Base-by-base conservation (phyloP, 2,329 filamentous ascomycete genomes). In the Kalmusia sp. region DNA sequence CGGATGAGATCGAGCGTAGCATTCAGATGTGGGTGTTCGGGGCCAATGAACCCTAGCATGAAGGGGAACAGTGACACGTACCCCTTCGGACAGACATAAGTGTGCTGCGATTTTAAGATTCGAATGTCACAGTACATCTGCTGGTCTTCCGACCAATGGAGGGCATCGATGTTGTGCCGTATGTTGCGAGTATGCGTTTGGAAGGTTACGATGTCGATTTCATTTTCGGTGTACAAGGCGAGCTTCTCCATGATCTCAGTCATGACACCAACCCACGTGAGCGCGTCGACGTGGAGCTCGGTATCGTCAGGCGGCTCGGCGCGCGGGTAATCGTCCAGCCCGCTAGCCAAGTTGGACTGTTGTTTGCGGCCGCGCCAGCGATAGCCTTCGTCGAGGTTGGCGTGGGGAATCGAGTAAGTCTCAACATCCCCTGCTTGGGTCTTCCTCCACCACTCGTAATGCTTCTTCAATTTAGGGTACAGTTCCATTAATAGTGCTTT, bases 191-290 rank as follows among this genome's bases (percentile, higher is more conserved):
- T 82, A 49, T 88, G 88, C 51, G 83, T 84, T 45, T 79, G 81
- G 66, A 92, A 91, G 62, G 89, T 85, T 24, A 83, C 80, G 1
- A 83, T 86, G 60, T 97, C 92, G 34, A 93, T 90, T 0, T 77
- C 76, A 58, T 89, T 82, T 39, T 84, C 86, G n/a, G 96, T 82
- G 17, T 85, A 84, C 41, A 85, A 80, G 1, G 92, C 90, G 59
- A 96, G 88, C 62, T 88, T 89, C 63, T 86, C 82, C 39, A 98
- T 84, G 14, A 89, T 88, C 61, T 88, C 86, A 43, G 90, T 87
- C 90, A 96, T 96, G 76, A 96, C 84, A n/a, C 92, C 93, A 74
- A 98, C 90, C 93, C 93, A 98, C 38, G 90, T 90, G 72, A 98
- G 88, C 45, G 97, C 82, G 74, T 98, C 93, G 21, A 95, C 86